Evolutionary conservation across 768 basidiomycete genomes (phyloP), one percentile per base, ranked within the genome.

Genomic region (Omphalotus guepiniiformis): DNA sequence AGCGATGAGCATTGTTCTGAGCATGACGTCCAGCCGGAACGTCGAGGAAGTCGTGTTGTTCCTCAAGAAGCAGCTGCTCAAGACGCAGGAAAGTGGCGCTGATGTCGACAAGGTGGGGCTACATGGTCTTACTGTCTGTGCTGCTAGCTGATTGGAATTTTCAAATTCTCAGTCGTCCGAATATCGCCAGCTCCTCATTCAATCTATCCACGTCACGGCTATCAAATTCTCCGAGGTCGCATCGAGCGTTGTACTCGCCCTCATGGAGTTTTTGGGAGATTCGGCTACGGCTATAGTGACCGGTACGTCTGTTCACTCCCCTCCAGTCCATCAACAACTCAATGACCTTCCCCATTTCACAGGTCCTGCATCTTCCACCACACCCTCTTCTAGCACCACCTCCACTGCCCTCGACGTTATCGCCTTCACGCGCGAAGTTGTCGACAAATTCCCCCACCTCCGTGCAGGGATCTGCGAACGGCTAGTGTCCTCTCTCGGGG

Each of bases 161-260:
- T 4, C 39, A 1, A 43, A 7, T 25, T 39, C 40, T 15, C 58
- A 93, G 92, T 88, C 90, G 30, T 76, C 91, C 1, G 96, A 99
- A 63, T 97, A 96, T 68, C 80, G 95, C 21, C 94, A 97, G 60
- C 78, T 98, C 1, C 79, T 99, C 55, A 97, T 99, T 55, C 94
- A 97, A 63, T 93, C 89, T 23, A 99, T 98, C 53, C 96, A 98
- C 63, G 79, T 96, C 42, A 93, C 89, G 56, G 94, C 96, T 3
- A 85, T 97, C 73, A 89, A 88, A 58, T 97, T 96, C 74, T 92
- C 93, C 4, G 95, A 98, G 62, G 88, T 99, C 13, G 95, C 96
- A 4, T 89, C 91, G 1, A 93, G 84, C 52, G 95, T 97, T 35
- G 93, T 98, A 0, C 89, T 96, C 55, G 89, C 88, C 1, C 71